Base-by-base conservation (phyloP, 352 stramenopile genomes). In the Albugo candida region DNA sequence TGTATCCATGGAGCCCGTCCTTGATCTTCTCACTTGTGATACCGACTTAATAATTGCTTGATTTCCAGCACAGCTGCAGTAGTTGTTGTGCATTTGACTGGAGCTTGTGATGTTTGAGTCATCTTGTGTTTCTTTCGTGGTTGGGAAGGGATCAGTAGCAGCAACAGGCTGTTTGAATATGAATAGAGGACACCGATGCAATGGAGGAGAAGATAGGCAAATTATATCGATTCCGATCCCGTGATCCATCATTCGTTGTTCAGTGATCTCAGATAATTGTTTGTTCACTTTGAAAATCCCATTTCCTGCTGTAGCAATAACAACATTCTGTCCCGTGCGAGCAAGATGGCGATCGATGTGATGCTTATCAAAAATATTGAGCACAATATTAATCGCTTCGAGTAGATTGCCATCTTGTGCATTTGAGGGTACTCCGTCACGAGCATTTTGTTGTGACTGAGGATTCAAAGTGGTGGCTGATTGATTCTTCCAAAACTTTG, bases 201-300 rank as follows among this genome's bases (percentile, higher is more conserved):
- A 61, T 18, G 95, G 94, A 5, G 94, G 94, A 16, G 94, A 79
- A 6, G 86, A 79, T 1, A 99, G 45, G 11, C 72, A 85, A 19
- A 99, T 81, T 83, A 98, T 97, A 60, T 99, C 95, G 65, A 97
- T 98, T 6, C 95, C 95, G 53, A 99, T 96, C 1, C 93, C 95
- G 59, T 97, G 97, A 70, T 99, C 94, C 92, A 99, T 97, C 93
- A 99, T 99, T 18, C 95, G 70, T 59, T 98, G 93, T 60, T 97
- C 97, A 2, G 93, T 98, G 43, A 98, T 96, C 41, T 88, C 68
- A 12, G 83, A 75, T 14, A 98, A 65, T 36, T 80, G 79, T 47
- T 86, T 82, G 41, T 95, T 73, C 0, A 97, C 92, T 39, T 96
- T 81, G 67, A 98, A 98, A n/a, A 98, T 83, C 27, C 94, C 92